Evolutionary conservation across 2,329 filamentous ascomycete species (phyloP).

Genomic region (Rhynchosporium secalis): DNA sequence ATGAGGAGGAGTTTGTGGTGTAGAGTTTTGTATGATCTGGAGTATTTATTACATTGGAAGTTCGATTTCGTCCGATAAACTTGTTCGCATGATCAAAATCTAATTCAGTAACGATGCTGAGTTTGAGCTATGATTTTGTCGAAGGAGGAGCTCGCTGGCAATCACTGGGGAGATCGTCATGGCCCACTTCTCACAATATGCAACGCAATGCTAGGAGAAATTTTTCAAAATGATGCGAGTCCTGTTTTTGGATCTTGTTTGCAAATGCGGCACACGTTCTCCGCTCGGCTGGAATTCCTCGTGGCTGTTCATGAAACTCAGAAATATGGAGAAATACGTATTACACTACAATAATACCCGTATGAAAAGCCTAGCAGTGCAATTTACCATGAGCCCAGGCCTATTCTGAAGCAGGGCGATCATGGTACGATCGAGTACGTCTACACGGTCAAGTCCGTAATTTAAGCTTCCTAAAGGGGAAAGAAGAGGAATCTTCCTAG

Average conservation of each 20-base stretch:
- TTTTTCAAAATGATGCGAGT: not conserved
- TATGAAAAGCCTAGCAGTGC: not conserved
- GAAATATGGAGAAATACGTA: not conserved
- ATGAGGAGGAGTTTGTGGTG: conserved; percentile 11
- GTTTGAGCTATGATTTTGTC: not conserved
- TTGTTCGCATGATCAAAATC: not conserved
- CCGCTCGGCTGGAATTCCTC: not conserved
- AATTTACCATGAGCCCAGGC: too few relatives aligned
- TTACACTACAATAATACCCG: not conserved
- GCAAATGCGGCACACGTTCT: not conserved
- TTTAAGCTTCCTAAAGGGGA: too few relatives aligned
- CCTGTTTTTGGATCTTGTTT: conserved; percentile 1
- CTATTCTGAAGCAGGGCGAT: too few relatives aligned
- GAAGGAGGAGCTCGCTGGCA: not conserved
- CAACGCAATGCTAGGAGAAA: not conserved
- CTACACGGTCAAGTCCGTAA: too few relatives aligned
- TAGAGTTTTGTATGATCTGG: conserved; percentile 11
- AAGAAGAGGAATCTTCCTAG: too few relatives aligned
- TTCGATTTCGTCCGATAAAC: not conserved
- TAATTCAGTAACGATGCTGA: not conserved
- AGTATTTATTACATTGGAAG: too few relatives aligned
- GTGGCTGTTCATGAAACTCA: not conserved
- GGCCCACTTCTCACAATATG: not conserved
- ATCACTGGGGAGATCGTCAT: conserved; percentile 7
- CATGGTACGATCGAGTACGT: too few relatives aligned